These are phyloP conservation scores for Saccharomyces hybrid DNA, from an alignment of 1,139 yeast species.

Conservation along the genomic window DNA sequence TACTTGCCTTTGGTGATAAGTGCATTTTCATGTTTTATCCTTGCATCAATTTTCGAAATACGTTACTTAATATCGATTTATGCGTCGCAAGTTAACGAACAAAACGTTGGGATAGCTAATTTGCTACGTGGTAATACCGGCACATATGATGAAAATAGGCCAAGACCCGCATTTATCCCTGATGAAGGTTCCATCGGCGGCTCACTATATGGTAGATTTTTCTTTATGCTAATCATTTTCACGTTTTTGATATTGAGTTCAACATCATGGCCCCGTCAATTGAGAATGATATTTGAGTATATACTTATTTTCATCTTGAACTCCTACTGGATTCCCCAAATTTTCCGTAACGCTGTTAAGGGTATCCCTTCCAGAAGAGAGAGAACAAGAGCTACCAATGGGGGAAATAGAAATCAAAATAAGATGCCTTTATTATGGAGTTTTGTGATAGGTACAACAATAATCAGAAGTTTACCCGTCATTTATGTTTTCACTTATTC, in stretches of 20 bases:
- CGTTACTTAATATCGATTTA: slow-evolving; percentile 65
- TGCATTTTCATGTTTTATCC: slow-evolving; percentile 60
- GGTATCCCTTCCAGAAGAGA: slow-evolving; percentile 27
- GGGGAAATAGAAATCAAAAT: slow-evolving; percentile 17
- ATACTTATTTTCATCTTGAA: slow-evolving; percentile 44
- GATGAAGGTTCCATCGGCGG: slow-evolving; percentile 57
- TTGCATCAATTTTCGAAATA: slow-evolving; percentile 71
- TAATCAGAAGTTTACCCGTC: slow-evolving; percentile 58
- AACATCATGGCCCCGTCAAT: slow-evolving; percentile 53
- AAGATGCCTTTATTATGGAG: slow-evolving; percentile 32
- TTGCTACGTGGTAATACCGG: slow-evolving; percentile 18
- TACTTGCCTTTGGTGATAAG: slow-evolving; percentile 63
- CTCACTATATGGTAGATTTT: slow-evolving; percentile 54
- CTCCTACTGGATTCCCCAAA: slow-evolving; percentile 90
- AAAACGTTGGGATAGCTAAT: slow-evolving; percentile 22
- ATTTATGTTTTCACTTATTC: slow-evolving; percentile 46
- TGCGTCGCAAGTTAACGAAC: slow-evolving; percentile 67
- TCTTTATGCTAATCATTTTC: slow-evolving; percentile 51
- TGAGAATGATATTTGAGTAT: slow-evolving; percentile 54
- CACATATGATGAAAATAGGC: slow-evolving; percentile 14
- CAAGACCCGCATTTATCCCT: slow-evolving; percentile 25
- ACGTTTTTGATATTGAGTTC: slow-evolving; percentile 54
- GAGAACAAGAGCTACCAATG: slow-evolving; percentile 15
- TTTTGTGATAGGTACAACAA: slow-evolving; percentile 60
- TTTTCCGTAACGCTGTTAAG: slow-evolving; percentile 60